Conservation (phyloP, 2,329 filamentous ascomycete genomes). For the Cladorrhinum sp. region DNA sequence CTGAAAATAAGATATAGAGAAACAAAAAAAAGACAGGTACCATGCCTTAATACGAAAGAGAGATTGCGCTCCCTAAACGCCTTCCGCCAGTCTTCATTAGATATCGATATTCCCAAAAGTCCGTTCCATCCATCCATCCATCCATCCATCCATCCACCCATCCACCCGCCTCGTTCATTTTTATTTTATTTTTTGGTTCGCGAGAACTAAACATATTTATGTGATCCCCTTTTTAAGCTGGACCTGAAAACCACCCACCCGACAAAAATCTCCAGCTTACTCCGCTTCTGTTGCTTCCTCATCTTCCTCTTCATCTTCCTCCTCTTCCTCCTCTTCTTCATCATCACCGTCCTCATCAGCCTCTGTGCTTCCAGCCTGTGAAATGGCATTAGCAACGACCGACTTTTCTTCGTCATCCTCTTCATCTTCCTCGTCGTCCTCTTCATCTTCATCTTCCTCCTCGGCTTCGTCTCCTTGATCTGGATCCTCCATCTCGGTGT, state of each 20-base stretch:
- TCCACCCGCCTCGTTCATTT: too few relatives aligned
- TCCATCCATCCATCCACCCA: too few relatives aligned
- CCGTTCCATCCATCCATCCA: too few relatives aligned
- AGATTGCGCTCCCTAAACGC: too few relatives aligned
- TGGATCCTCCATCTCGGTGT: slow-evolving; percentile 14
- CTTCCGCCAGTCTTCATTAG: too few relatives aligned
- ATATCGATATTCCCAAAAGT: too few relatives aligned
- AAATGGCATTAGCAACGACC: neutral
- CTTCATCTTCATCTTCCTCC: slow-evolving; percentile 17
- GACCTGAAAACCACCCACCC: neutral
- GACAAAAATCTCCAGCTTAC: slow-evolving; percentile 23
- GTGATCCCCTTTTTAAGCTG: too few relatives aligned
- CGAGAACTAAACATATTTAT: too few relatives aligned
- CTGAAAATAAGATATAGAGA: too few relatives aligned
- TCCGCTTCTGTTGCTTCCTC: slow-evolving; percentile 21
- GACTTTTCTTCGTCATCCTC: neutral
- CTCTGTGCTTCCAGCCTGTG: slow-evolving; percentile 9
- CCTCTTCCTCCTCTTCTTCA: slow-evolving; percentile 20
- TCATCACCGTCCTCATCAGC: slow-evolving; percentile 32
- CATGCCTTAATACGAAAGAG: too few relatives aligned
- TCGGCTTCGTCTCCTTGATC: slow-evolving; percentile 20
- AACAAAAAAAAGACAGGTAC: too few relatives aligned
- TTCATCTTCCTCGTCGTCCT: neutral
- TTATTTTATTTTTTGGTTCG: too few relatives aligned
- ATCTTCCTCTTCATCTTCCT: slow-evolving; percentile 15